Base-by-base conservation (phyloP, 352 stramenopile genomes). In the Phytophthora nicotianae region DNA sequence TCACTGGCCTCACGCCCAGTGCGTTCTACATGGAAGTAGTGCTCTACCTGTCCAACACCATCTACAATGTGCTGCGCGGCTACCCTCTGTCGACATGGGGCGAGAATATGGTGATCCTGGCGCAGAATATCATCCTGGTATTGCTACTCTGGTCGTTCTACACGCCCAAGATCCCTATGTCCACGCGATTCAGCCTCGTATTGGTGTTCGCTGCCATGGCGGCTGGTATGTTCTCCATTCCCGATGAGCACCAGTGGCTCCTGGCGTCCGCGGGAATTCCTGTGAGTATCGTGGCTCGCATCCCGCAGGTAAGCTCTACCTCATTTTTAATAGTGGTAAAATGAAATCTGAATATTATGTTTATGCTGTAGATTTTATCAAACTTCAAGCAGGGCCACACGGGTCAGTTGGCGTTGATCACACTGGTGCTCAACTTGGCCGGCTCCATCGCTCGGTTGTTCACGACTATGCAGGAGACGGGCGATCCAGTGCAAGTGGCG, bases 321-420 rank as follows among this genome's bases (percentile, higher is more conserved):
- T 2, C 10, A 38, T n/a, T n/a, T 3, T 16, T 16, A 33, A 7
- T 52, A 16, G 11, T 24, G 19, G 24, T 42, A 11, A 4, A 47
- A 24, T 17, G 2, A 35, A 27, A 58, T 33, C 43, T 65, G 27
- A 57, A n/a, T 24, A 38, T 17, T 41, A 21, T 68, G 8, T 52
- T 10, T 17, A 24, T 27, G 38, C 9, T 68, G 24, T 62, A 93
- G 85, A 86, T 95, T 41, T 46, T 92, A 32, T 86, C 86, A 23
- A 96, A 96, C 74, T 95, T 94, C 59, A 91, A 94, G 58, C 86
- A 96, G 58, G 85, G 86, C 10, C 88, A 96, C 70, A 96, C 88
- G 37, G 88, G 88, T n/a, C 88, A 96, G 62, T 73, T 96, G 26
- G 88, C 88, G 40, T 78, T 96, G 17, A 78, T 96, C 46, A 96